Base-by-base conservation (phyloP, 148 eudicot species). In the Euryodendron excelsum region DNA sequence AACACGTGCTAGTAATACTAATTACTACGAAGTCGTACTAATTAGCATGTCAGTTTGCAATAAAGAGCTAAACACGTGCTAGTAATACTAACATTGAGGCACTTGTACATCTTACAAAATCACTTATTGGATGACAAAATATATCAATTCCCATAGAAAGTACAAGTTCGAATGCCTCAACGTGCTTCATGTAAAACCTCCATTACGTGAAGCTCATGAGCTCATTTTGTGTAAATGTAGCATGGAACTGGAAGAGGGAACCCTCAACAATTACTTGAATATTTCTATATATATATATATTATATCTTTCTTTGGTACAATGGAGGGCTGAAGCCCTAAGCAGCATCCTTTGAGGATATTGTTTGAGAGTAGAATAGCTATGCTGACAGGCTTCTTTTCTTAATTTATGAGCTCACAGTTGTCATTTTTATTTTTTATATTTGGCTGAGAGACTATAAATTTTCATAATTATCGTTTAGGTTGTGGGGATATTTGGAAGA, bases 61-160 rank as follows among this genome's bases (percentile, higher is more conserved):
- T 33, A 10, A 63, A 30, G 20, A 9, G 45, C 41, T 33, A 31
- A 63, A 28, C 39, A 63, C 7, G 30, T n/a, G n/a, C n/a, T 41
- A 41, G 45, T 12, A 34, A 65, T 33, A 20, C 39, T 36, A 7
- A 9, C 8, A 33, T 6, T 17, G 45, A 65, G 33, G 69, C 34
- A 36, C 3, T 31, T 65, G 44, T 12, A 20, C 20, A 17, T 20
- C 11, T 34, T 17, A 39, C 44, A 65, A 39, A 41, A 64, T 64
- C 69, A 6, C 69, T 65, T 65, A 36, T 4, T 65, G 25, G 41
- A 55, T 20, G 3, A 52, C 4, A 18, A n/a, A 72, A n/a, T 31
- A 52, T 71, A 18, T 72, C 75, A 30, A 10, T 72, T 50, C 75
- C 44, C 48, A 21, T 50, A 50, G 23, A 72, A 72, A 50, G 27